Base-by-base conservation (phyloP, 1,139 yeast species). In the Geotrichum phurueaensis region DNA sequence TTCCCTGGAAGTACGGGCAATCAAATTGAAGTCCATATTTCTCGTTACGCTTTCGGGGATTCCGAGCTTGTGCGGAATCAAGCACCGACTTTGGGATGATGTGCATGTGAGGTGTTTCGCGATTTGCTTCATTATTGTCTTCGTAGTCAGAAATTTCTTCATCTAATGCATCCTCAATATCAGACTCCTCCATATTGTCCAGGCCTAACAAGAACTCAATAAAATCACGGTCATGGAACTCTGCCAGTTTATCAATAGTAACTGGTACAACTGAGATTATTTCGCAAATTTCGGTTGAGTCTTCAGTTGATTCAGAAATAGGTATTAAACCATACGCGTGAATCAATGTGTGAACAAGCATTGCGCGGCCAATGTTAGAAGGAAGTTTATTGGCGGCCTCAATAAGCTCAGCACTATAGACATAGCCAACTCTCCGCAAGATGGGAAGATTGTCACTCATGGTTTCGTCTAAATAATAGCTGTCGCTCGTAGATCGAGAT, bases 1-100 rank as follows among this genome's bases (percentile, higher is more conserved):
- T 70, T 10, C 75, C 77, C 0, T 84, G 81, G 66, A 88, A 87
- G 1, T 81, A 69, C 1, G 86, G 86, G 69, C 94, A 87, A 69
- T 88, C 96, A 65, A 82, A 81, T 20, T 73, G 70, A 6, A 85
- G 73, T 0, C 76, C 75, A 60, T 61, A 70, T 48, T 63, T 59
- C 20, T 63, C 59, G 51, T 62, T 49, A 12, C 51, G 47, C 48
- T 57, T 58, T 18, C 47, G 50, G 39, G 5, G 54, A 25, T n/a
- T 43, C 18, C 13, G 48, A 33, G 54, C 25, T 59, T 18, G 29
- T 12, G 7, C 20, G 18, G 47, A 39, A 39, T 39, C 7, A 9
- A 39, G 47, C 10, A 5, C 18, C 18, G 20, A n/a, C 27, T 47
- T 20, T 4, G 54, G 55, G 7, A 47, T 51, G 27, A 45, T 47